These are phyloP conservation scores for Mortierella polycephala DNA, from an alignment of 371 early-diverging fungal genomes.

Conservation along the genomic window DNA sequence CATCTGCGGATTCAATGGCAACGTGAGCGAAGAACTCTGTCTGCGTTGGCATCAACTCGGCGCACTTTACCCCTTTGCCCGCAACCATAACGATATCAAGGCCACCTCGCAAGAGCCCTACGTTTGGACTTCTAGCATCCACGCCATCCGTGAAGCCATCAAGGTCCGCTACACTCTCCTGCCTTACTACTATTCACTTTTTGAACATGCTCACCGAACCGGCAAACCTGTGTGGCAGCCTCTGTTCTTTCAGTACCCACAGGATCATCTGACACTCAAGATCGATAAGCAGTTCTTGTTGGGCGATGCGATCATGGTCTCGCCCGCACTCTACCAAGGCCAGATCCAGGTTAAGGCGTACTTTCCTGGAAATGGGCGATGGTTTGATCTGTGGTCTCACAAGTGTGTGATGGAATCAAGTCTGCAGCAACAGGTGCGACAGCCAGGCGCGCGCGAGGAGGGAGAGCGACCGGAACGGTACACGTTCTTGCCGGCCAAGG, in stretches of 20 bases:
- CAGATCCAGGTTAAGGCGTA: constrained; percentile 57
- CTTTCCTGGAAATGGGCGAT: constrained; percentile 59
- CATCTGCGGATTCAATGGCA: constrained; percentile 74
- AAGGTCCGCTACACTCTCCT: constrained; percentile 69
- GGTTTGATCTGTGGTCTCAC: constrained; percentile 62
- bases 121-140: constrained; percentile 59
- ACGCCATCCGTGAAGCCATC: constrained; percentile 61
- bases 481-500: constrained; percentile 26
- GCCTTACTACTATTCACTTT: constrained; percentile 75
- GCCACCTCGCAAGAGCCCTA: constrained; percentile 69
- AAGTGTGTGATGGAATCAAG: constrained; percentile 24
- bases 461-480: constrained; percentile 23
- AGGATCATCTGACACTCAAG: constrained; percentile 50
- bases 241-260: constrained; percentile 66
- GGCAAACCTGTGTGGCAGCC: constrained; percentile 68
- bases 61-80: constrained; percentile 80
- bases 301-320: constrained; percentile 66
- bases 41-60: constrained; percentile 79
- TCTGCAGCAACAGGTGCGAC: background rate
- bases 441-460: background rate
- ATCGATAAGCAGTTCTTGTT: constrained; percentile 69
- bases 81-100: constrained; percentile 68
- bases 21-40: constrained; percentile 67
- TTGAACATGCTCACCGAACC: constrained; percentile 55
- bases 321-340: constrained; percentile 60